Evolutionary conservation across 2,329 filamentous ascomycete genomes (phyloP).

Genomic region (Fusarium sp.): DNA sequence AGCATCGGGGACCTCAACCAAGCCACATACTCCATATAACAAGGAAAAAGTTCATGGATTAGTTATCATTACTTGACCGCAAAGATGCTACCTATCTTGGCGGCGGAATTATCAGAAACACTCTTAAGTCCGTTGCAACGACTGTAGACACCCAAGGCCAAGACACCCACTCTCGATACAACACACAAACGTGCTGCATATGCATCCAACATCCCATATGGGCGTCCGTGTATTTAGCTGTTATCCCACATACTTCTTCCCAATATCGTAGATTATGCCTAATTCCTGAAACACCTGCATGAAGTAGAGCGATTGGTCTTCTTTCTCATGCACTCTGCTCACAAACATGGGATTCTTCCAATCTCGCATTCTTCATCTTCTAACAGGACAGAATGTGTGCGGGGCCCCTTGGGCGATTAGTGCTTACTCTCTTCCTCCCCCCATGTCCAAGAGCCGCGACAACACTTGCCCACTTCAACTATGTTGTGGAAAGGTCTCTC

Average conservation of each 20-base stretch:
- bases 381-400: conserved; percentile 20
- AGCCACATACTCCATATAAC: neutral
- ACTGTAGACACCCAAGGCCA: too few species aligned
- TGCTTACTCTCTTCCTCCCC: conserved; percentile 23
- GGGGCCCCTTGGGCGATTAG: conserved; percentile 20
- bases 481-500: neutral
- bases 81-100: neutral
- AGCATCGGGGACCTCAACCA: neutral
- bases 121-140: conserved; percentile 11
- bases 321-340: neutral
- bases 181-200: neutral
- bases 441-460: conserved; percentile 19
- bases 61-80: neutral
- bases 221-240: neutral
- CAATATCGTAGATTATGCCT: neutral
- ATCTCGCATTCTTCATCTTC: conserved; percentile 17
- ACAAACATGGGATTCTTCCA: conserved; percentile 16
- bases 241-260: neutral
- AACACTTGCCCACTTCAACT: conserved; percentile 1
- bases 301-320: neutral
- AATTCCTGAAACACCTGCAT: conserved; percentile 20
- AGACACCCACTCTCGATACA: neutral
- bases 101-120: neutral
- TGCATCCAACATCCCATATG: neutral
- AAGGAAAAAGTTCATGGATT: neutral